A percentile compares a stretch with the other conserved stretches of the same genome.
These are phyloP conservation scores for Aspergillus tamarii DNA, from an alignment of 2,329 filamentous ascomycete genomes.

Conservation along the genomic window DNA sequence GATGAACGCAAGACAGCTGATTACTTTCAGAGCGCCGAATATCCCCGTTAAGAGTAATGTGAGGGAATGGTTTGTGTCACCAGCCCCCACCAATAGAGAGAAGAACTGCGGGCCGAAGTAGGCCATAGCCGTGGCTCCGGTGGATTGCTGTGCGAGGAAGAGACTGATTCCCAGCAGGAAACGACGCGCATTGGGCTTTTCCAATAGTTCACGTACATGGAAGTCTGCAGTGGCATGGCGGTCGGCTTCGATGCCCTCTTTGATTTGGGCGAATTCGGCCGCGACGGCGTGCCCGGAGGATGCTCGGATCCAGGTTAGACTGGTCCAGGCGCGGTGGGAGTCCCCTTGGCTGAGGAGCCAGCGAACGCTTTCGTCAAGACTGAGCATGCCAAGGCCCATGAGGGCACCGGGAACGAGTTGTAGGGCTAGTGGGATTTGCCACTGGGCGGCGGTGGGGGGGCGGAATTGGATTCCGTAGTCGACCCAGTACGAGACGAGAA, in stretches of 20 bases:
- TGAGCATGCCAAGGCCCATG: slow-evolving; percentile 54
- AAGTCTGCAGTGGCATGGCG: slow-evolving; percentile 50
- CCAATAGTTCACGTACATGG: slow-evolving; percentile 48
- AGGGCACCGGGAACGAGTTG: slow-evolving; percentile 53
- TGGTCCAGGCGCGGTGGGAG: slow-evolving; percentile 50
- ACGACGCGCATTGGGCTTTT: slow-evolving; percentile 50
- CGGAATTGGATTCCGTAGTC: slow-evolving; percentile 49
- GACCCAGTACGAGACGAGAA: slow-evolving; percentile 58
- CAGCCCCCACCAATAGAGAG: slow-evolving; percentile 48
- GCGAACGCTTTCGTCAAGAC: slow-evolving; percentile 53
- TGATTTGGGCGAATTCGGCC: slow-evolving; percentile 57
- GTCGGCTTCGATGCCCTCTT: slow-evolving; percentile 51
- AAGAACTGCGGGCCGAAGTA: slow-evolving; percentile 62
- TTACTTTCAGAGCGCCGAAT: slow-evolving; percentile 58
- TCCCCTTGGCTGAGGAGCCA: slow-evolving; percentile 55
- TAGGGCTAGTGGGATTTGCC: slow-evolving; percentile 60
- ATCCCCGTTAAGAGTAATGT: slow-evolving; percentile 56
- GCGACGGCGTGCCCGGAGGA: slow-evolving; percentile 39
- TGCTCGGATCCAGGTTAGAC: slow-evolving; percentile 57
- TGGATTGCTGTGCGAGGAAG: slow-evolving; percentile 58
- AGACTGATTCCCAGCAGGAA: slow-evolving; percentile 50
- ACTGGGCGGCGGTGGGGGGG: slow-evolving; percentile 45
- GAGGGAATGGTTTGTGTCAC: slow-evolving; percentile 45
- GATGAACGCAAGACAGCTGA: slow-evolving; percentile 56
- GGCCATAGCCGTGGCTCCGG: slow-evolving; percentile 58